Evolutionary conservation across 352 stramenopile species (phyloP).

Genomic region (Thalassiosira exigua): DNA sequence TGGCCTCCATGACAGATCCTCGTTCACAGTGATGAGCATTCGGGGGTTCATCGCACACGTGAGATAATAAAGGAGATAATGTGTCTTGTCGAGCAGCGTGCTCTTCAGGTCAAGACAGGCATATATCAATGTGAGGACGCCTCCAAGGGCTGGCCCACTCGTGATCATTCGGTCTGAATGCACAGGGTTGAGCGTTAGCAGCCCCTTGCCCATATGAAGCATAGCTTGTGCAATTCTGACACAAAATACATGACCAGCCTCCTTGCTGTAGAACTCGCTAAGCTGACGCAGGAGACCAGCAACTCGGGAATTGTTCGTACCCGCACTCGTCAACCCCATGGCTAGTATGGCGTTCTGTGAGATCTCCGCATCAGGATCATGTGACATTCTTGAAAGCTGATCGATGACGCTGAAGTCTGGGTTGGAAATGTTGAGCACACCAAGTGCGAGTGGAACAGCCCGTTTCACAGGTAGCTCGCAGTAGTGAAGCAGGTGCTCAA

Average conservation of each 20-base stretch:
- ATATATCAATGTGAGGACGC: conserved; percentile 95
- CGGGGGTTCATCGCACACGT: conserved; percentile 97
- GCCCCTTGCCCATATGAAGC: conserved; percentile 98
- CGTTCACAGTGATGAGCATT: conserved; percentile 98
- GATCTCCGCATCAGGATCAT: conserved; percentile 96
- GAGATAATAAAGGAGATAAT: conserved; percentile 99
- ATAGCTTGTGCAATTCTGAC: conserved; percentile 98
- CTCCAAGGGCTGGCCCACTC: conserved; percentile 90
- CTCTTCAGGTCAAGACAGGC: conserved; percentile 96
- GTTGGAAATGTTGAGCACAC: conserved; percentile 96
- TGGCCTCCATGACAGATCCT: conserved; percentile 93
- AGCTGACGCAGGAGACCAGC: conserved; percentile 95
- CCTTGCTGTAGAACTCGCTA: conserved; percentile 98
- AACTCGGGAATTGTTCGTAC: conserved; percentile 99
- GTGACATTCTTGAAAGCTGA: conserved; percentile 97
- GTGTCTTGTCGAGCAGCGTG: conserved; percentile 96
- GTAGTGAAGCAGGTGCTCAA: conserved; percentile 99
- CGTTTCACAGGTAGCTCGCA: conserved; percentile 96
- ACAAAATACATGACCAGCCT: conserved; percentile 97
- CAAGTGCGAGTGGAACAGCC: conserved; percentile 96
- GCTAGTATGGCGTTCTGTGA: conserved; percentile 97
- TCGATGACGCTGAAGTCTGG: conserved; percentile 97
- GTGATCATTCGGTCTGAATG: conserved; percentile 94
- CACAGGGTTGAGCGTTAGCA: conserved; percentile 97
- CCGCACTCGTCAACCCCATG: conserved; percentile 95